Evolutionary conservation across 495 filamentous ascomycete species (phyloP).

Genomic region (Chaetomium fimeti): DNA sequence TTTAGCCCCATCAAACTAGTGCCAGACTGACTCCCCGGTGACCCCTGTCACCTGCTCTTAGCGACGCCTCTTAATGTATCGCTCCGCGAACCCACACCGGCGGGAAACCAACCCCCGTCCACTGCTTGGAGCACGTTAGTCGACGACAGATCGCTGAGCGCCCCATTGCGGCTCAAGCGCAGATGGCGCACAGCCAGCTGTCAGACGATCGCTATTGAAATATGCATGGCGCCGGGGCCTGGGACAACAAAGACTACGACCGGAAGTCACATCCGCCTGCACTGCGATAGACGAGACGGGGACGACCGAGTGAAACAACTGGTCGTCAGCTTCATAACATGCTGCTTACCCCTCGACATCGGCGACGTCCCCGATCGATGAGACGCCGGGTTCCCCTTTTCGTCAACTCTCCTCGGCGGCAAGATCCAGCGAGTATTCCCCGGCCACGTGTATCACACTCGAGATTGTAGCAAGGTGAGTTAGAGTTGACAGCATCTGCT

Average conservation of each 20-base stretch:
- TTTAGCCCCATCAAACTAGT: neutral
- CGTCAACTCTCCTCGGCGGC: neutral
- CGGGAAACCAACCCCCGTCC: neutral
- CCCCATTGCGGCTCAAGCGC: neutral
- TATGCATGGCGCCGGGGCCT: neutral
- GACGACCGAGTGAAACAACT: neutral
- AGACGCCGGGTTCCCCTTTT: neutral
- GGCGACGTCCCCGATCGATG: neutral
- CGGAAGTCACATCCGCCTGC: conserved; percentile 2
- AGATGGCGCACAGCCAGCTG: conserved; percentile 3
- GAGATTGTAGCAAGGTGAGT: neutral
- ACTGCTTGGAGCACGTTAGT: neutral
- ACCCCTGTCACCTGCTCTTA: neutral
- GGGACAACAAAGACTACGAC: neutral
- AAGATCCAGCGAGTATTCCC: neutral
- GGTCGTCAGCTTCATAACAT: neutral
- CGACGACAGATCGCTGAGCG: neutral
- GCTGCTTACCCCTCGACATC: neutral
- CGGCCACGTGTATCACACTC: neutral
- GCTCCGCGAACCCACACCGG: neutral
- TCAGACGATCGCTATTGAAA: neutral
- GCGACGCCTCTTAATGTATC: neutral
- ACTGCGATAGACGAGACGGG: neutral
- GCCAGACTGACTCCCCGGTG: neutral
- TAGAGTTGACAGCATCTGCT: neutral